phyloP scores from a whole-genome alignment of 768 basidiomycete genomes.

The Neoboletus magnificus region DNA sequence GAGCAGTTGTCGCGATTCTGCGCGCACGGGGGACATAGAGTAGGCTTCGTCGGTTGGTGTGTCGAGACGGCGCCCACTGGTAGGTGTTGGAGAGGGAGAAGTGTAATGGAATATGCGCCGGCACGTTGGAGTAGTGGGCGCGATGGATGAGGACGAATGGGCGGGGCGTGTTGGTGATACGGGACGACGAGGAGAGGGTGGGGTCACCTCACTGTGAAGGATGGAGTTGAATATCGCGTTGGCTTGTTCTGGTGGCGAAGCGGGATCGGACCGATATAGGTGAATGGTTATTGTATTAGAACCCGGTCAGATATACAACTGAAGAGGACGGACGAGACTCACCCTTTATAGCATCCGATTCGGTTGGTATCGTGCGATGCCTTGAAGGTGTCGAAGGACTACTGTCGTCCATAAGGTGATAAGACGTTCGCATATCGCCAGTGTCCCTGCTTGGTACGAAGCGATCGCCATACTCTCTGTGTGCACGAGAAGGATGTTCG shows the following conservation, averaged over 20 bases:
- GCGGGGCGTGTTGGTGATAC: slow-evolving; percentile 57
- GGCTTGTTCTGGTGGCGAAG: slow-evolving; percentile 61
- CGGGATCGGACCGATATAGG: slow-evolving; percentile 22
- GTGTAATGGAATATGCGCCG: slow-evolving; percentile 68
- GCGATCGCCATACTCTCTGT: slow-evolving; percentile 50
- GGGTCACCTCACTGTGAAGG: slow-evolving; percentile 74
- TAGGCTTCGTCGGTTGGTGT: slow-evolving; percentile 86
- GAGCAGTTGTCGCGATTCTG: slow-evolving; percentile 76
- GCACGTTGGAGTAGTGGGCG: slow-evolving; percentile 44
- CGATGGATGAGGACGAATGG: slow-evolving; percentile 33
- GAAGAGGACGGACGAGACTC: slow-evolving; percentile 6
- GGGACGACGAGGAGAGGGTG: slow-evolving; percentile 59
- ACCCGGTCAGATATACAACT: background rate
- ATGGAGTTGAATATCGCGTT: slow-evolving; percentile 78
- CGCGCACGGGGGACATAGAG: slow-evolving; percentile 85
- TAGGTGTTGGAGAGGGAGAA: slow-evolving; percentile 57
- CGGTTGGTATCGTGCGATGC: slow-evolving; percentile 60
- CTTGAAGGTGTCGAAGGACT: slow-evolving; percentile 60
- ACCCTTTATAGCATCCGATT: slow-evolving; percentile 79
- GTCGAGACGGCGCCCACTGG: slow-evolving; percentile 54
- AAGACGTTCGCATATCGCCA: slow-evolving; percentile 59
- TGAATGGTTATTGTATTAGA: slow-evolving; percentile 4
- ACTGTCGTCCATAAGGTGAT: slow-evolving; percentile 54
- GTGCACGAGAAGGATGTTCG: slow-evolving; percentile 29
- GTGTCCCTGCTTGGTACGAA: slow-evolving; percentile 63